These are phyloP conservation scores for Fusarium drepaniforme DNA, from an alignment of 2,329 filamentous ascomycete species.

Conservation along the genomic window DNA sequence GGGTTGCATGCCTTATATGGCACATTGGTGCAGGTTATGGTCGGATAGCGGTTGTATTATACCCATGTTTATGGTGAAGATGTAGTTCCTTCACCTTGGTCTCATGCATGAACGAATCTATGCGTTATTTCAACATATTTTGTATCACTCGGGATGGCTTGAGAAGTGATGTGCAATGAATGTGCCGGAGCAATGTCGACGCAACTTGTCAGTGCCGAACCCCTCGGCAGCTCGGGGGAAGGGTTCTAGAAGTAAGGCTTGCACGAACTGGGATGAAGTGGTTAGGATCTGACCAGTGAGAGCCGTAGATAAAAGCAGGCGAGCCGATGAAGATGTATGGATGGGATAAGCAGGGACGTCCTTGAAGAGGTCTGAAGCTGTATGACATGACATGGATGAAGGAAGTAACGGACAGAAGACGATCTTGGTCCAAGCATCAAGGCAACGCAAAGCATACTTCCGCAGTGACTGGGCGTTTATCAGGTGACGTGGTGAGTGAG, in stretches of 20 bases:
- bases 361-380: slow-evolving; percentile 3
- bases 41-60: slow-evolving; percentile 47
- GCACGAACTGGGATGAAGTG: slow-evolving; percentile 13
- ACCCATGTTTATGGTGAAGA: slow-evolving; percentile 43
- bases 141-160: slow-evolving; percentile 9
- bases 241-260: slow-evolving; percentile 37
- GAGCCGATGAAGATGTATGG: slow-evolving; percentile 12
- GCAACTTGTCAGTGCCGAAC: slow-evolving; percentile 4
- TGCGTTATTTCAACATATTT: slow-evolving; percentile 32
- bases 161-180: slow-evolving; percentile 13
- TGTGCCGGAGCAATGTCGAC: background rate
- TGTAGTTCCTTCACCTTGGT: slow-evolving; percentile 33
- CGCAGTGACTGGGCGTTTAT: background rate
- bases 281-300: slow-evolving; percentile 27
- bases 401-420: background rate
- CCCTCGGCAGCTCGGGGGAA: slow-evolving; percentile 13
- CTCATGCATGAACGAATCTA: slow-evolving; percentile 43
- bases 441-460: background rate
- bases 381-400: slow-evolving; percentile 10
- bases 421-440: background rate
- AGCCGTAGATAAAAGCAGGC: slow-evolving; percentile 5
- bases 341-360: slow-evolving; percentile 14
- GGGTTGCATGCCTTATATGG: slow-evolving; percentile 36
- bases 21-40: slow-evolving; percentile 36
- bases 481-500: slow-evolving; percentile 13